phyloP scores from a whole-genome alignment of 805 yeast species.

The Candida berthetii region DNA sequence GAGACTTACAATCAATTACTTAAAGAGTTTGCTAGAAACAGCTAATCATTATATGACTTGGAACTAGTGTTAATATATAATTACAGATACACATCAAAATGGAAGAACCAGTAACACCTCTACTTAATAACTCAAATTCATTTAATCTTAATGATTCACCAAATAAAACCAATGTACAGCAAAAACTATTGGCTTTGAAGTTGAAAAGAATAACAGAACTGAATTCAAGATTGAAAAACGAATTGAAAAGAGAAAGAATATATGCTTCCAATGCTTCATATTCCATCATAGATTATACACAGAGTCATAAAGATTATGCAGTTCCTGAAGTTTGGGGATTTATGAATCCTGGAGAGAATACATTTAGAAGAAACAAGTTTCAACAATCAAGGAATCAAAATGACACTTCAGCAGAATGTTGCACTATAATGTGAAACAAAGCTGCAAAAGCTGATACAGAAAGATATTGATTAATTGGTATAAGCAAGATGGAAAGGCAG shows the following conservation, averaged over 20 bases:
- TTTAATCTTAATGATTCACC: not conserved
- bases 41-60: too few relatives aligned
- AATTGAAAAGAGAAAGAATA: slow-evolving; percentile 49
- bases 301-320: slow-evolving; percentile 27
- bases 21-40: too few relatives aligned
- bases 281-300: slow-evolving; percentile 31
- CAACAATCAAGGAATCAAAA: slow-evolving; percentile 3
- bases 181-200: slow-evolving; percentile 48
- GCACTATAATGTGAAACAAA: slow-evolving; percentile 25
- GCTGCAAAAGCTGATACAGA: too few relatives aligned
- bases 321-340: slow-evolving; percentile 35
- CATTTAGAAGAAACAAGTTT: slow-evolving; percentile 22
- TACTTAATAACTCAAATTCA: not conserved
- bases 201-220: slow-evolving; percentile 55
- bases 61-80: too few relatives aligned
- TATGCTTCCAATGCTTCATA: slow-evolving; percentile 59
- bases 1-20: too few relatives aligned
- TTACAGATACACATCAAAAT: not conserved
- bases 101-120: not conserved
- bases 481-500: too few relatives aligned
- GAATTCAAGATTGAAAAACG: slow-evolving; percentile 44
- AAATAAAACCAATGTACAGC: slow-evolving; percentile 18
- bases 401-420: slow-evolving; percentile 19
- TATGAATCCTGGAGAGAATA: slow-evolving; percentile 29
- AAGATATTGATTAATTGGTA: too few relatives aligned